A percentile compares a stretch with the other conserved stretches of the same genome.
Conservation (phyloP, 805 yeast genomes). For the Wickerhamiella occidentalis region DNA sequence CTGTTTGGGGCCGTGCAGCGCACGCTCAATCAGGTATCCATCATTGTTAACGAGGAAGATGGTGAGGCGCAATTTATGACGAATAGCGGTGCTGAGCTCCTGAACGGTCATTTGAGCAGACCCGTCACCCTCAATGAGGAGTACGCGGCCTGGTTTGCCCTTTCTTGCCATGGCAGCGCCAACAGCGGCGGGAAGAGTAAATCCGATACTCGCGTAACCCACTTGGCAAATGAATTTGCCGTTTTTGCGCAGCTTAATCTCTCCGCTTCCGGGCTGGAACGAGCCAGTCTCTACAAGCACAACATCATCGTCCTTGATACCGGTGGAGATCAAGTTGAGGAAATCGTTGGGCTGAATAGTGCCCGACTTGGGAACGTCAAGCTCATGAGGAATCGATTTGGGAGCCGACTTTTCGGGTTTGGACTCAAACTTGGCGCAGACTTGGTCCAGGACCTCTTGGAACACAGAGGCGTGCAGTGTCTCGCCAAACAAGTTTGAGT, state of each 20-base stretch:
- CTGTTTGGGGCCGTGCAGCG: slow-evolving; percentile 65
- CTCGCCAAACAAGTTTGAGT: slow-evolving; percentile 37
- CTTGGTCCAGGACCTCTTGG: slow-evolving; percentile 37
- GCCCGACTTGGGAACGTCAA: slow-evolving; percentile 22
- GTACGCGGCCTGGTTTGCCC: slow-evolving; percentile 38
- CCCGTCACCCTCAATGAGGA: slow-evolving; percentile 82
- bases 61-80: slow-evolving; percentile 50
- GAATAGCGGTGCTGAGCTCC: slow-evolving; percentile 56
- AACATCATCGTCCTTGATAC: slow-evolving; percentile 50
- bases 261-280: slow-evolving; percentile 64
- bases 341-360: slow-evolving; percentile 29
- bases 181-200: slow-evolving; percentile 73
- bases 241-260: slow-evolving; percentile 46
- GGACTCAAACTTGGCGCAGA: slow-evolving; percentile 28
- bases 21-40: slow-evolving; percentile 85
- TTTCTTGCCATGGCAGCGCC: slow-evolving; percentile 51
- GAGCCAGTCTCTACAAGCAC: slow-evolving; percentile 78
- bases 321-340: slow-evolving; percentile 32
- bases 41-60: slow-evolving; percentile 68
- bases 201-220: slow-evolving; percentile 78
- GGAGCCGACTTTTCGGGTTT: neutral
- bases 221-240: slow-evolving; percentile 44
- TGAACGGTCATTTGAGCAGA: slow-evolving; percentile 91
- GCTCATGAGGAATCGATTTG: slow-evolving; percentile 16
- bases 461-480: slow-evolving; percentile 36